Evolutionary conservation across 768 basidiomycete species (phyloP).

Genomic region (Tubosaeta brunneosetosa): DNA sequence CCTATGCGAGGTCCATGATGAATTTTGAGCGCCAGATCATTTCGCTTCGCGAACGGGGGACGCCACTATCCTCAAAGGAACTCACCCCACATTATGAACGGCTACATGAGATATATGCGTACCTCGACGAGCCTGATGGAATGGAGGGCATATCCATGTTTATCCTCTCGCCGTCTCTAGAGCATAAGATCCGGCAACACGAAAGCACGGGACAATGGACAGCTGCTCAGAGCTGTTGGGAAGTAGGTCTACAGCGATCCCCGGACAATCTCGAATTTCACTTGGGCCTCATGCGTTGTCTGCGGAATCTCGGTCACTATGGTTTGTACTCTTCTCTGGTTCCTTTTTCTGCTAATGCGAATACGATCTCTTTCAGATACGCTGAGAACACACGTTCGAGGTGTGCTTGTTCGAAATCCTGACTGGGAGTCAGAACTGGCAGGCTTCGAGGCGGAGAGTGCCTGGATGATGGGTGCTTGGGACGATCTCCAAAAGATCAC

Average conservation of each 20-base stretch:
- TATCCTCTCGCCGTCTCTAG: constrained; percentile 83
- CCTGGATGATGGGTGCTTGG: constrained; percentile 97
- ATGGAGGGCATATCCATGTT: constrained; percentile 96
- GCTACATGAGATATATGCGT: constrained; percentile 92
- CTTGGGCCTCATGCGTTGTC: constrained; percentile 82
- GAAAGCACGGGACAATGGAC: constrained; percentile 98
- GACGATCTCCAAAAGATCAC: constrained; percentile 66
- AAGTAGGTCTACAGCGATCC: constrained; percentile 84
- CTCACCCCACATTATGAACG: constrained; percentile 63
- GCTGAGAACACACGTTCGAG: constrained; percentile 88
- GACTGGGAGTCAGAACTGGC: constrained; percentile 76
- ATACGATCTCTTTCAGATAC: constrained; percentile 57
- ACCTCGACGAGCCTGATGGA: constrained; percentile 96
- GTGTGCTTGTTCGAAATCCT: constrained; percentile 80
- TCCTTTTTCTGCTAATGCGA: constrained; percentile 2
- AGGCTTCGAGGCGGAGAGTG: constrained; percentile 87
- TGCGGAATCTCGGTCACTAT: constrained; percentile 94
- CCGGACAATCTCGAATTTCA: constrained; percentile 89
- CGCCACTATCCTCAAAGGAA: constrained; percentile 43
- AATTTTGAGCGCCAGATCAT: constrained; percentile 86
- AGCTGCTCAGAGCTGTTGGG: constrained; percentile 98
- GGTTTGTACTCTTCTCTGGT: constrained; percentile 49
- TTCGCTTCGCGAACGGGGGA: constrained; percentile 39
- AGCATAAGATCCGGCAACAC: constrained; percentile 96
- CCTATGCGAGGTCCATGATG: constrained; percentile 91